phyloP scores from a whole-genome alignment of 2,329 filamentous ascomycete genomes.

The Diaporthe ilicicola region DNA sequence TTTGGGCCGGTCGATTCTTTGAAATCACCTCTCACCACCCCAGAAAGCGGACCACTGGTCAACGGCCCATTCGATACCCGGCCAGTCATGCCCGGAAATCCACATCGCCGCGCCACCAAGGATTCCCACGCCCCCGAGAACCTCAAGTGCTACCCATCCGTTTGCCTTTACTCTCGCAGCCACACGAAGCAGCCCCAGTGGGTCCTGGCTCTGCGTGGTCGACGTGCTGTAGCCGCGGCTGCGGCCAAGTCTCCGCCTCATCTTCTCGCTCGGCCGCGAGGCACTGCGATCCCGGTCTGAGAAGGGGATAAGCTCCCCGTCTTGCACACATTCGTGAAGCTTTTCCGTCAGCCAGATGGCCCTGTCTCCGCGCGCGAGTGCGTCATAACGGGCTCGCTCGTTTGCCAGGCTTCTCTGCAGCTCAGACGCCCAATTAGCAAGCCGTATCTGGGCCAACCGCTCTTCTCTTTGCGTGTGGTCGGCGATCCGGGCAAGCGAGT shows the following conservation, averaged over 20 bases:
- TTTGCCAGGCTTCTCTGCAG: constrained; percentile 79
- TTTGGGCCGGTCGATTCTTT: not conserved
- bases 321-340: constrained; percentile 72
- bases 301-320: constrained; percentile 68
- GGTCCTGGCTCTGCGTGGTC: constrained; percentile 67
- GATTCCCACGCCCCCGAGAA: constrained; percentile 78
- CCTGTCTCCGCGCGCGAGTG: constrained; percentile 68
- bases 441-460: constrained; percentile 59
- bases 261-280: constrained; percentile 24
- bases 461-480: constrained; percentile 48
- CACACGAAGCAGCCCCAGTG: constrained; percentile 78
- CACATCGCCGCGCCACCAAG: constrained; percentile 77
- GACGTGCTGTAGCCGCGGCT: constrained; percentile 20
- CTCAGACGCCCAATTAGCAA: constrained; percentile 85
- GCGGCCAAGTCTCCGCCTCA: not conserved
- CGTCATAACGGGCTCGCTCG: constrained; percentile 75
- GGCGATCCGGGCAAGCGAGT: constrained; percentile 67
- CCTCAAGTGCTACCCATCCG: constrained; percentile 74
- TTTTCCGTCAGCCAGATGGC: constrained; percentile 74
- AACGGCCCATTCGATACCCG: constrained; percentile 39
- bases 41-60: constrained; percentile 43
- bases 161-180: constrained; percentile 70
- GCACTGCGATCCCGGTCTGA: constrained; percentile 19
- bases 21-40: constrained; percentile 36
- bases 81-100: constrained; percentile 49